phyloP scores from a whole-genome alignment of 345 rosid species.

The Rhodamnia argentea region DNA sequence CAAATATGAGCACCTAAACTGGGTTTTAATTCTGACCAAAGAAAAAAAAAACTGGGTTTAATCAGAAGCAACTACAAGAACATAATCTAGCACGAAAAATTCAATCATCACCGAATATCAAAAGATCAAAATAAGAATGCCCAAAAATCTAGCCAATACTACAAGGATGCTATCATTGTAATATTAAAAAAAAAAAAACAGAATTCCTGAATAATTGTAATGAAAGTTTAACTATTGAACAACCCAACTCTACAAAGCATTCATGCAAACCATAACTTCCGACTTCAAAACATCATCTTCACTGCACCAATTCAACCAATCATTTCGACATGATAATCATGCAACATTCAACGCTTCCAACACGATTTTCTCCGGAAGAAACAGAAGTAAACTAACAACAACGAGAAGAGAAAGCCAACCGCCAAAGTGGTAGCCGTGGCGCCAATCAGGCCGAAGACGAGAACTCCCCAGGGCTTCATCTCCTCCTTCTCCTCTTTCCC shows the following conservation, averaged over 20 bases:
- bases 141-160: neutral
- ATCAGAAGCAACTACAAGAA: conserved; percentile 7
- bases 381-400: neutral
- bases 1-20: neutral
- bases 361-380: neutral
- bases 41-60: neutral
- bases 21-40: neutral
- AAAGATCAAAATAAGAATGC: neutral
- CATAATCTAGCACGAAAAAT: neutral
- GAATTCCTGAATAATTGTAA: neutral
- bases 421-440: conserved; percentile 91
- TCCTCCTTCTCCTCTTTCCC: conserved; percentile 23
- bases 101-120: neutral
- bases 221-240: neutral
- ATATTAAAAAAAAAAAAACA: neutral
- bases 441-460: conserved; percentile 67
- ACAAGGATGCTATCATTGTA: neutral
- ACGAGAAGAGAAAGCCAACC: conserved; percentile 10
- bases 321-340: neutral
- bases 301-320: neutral
- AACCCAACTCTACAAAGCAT: neutral
- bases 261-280: neutral
- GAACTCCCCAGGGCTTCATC: conserved; percentile 63
- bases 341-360: neutral
- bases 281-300: neutral